Base-by-base conservation (phyloP, 169 alveolate genomes). In the Theileria sp. region DNA sequence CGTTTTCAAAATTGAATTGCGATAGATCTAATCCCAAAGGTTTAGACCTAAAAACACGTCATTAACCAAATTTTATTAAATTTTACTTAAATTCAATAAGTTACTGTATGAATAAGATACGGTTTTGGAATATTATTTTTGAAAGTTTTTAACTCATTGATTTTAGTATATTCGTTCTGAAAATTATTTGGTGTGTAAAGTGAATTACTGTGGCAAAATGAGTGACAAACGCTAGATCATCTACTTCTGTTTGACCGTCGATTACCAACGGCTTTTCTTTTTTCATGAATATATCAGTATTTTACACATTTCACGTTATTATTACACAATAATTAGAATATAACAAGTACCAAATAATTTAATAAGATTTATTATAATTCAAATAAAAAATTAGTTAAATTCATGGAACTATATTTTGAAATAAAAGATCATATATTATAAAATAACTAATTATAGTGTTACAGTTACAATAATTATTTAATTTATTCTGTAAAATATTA, bases 231-330 rank as follows among this genome's bases (percentile, higher is more conserved):
- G 87, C 75, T 66, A 85, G 49, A 70, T 85, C 91, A 44, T 85
- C 91, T 23, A 77, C 80, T 75, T 85, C 91, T 3, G 77, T 85
- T 23, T 67, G 58, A 28, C 91, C 91, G 66, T 85, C 91, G 32
- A 85, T 85, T 12, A 73, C 62, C n/a, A 85, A 61, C 21, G 81
- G 61, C 61, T 75, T 77, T 0, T 64, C 38, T 60, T 44, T 28
- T n/a, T 67, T 61, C n/a, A 76, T 60, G 36, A 81, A 81, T 81
- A 61, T 30, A 13, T 10, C n/a, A 61, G 8, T 30, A 26, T 10
- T 30, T 28, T 30, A 61, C 38, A 28, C 69, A 61, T 61, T 61
- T 28, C 69, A 61, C 1, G 34, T 13, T 61, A 13, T 61, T 26
- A 30, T 8, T 61, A 8, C 8, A 61, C 69, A 26, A 26, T 61